A percentile compares a stretch with the other conserved stretches of the same genome.
These are phyloP conservation scores for Metschnikowia reukaufii DNA, from an alignment of 805 yeast species.

Conservation along the genomic window DNA sequence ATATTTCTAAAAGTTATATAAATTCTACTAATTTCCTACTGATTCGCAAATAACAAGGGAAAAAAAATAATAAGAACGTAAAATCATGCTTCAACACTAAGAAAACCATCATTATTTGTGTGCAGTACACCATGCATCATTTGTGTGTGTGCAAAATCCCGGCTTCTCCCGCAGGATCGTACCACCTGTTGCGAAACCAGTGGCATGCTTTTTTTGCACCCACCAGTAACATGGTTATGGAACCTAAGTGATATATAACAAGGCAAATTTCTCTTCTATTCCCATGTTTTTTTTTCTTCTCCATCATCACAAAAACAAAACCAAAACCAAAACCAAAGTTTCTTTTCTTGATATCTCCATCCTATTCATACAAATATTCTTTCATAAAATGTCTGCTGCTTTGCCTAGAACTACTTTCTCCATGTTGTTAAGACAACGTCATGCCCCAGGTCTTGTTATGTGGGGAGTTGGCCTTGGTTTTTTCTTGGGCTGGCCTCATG, in stretches of 20 bases:
- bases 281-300: not conserved
- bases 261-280: not conserved
- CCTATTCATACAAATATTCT: no score
- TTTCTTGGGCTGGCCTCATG: constrained; percentile 41
- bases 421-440: constrained; percentile 24
- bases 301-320: not conserved
- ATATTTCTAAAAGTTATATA: no score
- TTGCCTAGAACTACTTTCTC: constrained; percentile 25
- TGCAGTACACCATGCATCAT: not conserved
- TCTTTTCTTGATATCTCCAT: no score
- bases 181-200: constrained; percentile 1
- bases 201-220: constrained; percentile 4
- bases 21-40: no score
- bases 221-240: not conserved
- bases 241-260: not conserved
- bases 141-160: not conserved
- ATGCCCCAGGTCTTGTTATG: constrained; percentile 29
- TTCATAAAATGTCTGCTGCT: constrained; percentile 15
- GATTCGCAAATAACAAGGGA: no score
- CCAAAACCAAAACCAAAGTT: not conserved
- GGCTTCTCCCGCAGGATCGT: constrained; percentile 5
- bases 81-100: no score
- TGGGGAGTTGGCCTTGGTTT: constrained; percentile 34
- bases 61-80: no score
- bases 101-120: not conserved